Conservation (phyloP, 305 asterid species). For the Solanum chacoense region DNA sequence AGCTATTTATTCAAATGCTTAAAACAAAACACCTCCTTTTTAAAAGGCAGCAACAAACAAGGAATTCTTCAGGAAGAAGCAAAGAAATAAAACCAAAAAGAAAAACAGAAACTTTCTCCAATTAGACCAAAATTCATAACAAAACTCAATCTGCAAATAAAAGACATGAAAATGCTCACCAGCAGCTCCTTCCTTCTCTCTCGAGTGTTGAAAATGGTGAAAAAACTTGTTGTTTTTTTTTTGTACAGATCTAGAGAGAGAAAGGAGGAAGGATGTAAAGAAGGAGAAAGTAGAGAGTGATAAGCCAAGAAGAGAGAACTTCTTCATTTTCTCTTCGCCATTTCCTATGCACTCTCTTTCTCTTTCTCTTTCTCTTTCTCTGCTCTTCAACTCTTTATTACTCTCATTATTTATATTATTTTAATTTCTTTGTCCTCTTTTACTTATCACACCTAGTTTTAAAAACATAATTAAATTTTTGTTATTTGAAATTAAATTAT, state of each 20-base stretch:
- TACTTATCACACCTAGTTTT: not conserved
- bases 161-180: not conserved
- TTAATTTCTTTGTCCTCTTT: not conserved
- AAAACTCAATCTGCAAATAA: not conserved
- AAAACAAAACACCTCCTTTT: not conserved
- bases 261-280: constrained; percentile 8
- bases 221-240: not conserved
- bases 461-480: not conserved
- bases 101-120: not conserved
- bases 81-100: not conserved
- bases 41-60: not conserved
- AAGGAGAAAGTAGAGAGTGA: constrained; percentile 18
- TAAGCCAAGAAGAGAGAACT: constrained; percentile 11
- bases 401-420: constrained; percentile 9
- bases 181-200: constrained; percentile 3
- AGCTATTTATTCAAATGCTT: not conserved
- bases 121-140: not conserved
- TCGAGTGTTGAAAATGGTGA: not conserved
- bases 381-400: constrained; percentile 17
- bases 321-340: constrained; percentile 45
- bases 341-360: constrained; percentile 47
- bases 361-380: constrained; percentile 8
- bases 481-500: not conserved
- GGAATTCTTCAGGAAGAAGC: not conserved
- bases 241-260: constrained; percentile 56